phyloP scores from a whole-genome alignment of 768 basidiomycete species.

The Podaxis pistillaris region DNA sequence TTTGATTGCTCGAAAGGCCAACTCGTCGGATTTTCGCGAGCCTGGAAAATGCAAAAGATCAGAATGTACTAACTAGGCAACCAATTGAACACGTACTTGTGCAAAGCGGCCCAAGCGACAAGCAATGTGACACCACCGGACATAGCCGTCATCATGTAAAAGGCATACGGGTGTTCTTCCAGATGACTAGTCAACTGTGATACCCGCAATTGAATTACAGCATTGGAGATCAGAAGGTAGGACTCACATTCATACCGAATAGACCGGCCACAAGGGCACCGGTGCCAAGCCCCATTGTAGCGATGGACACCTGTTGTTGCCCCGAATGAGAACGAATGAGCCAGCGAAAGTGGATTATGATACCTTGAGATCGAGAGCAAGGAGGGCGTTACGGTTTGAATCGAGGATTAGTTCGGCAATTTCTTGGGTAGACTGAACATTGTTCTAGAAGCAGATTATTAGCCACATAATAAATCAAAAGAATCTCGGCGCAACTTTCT shows the following conservation, averaged over 20 bases:
- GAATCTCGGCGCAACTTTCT: not conserved
- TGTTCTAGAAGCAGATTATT: slow-evolving; percentile 48
- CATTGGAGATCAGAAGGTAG: slow-evolving; percentile 9
- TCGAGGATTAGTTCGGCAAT: slow-evolving; percentile 96
- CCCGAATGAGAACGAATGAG: slow-evolving; percentile 8
- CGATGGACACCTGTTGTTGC: slow-evolving; percentile 76
- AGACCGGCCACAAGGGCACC: slow-evolving; percentile 89
- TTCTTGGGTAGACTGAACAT: slow-evolving; percentile 97
- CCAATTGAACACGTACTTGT: slow-evolving; percentile 41
- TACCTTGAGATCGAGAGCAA: slow-evolving; percentile 90
- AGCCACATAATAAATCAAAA: slow-evolving; percentile 1
- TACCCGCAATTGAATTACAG: slow-evolving; percentile 16
- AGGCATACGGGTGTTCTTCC: slow-evolving; percentile 73
- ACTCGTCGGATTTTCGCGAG: slow-evolving; percentile 47
- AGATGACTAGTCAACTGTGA: slow-evolving; percentile 69
- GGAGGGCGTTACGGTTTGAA: slow-evolving; percentile 88
- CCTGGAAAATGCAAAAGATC: slow-evolving; percentile 22
- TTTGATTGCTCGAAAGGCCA: slow-evolving; percentile 37
- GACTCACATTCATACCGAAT: slow-evolving; percentile 94
- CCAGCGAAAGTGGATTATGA: slow-evolving; percentile 13
- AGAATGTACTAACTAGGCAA: slow-evolving; percentile 10
- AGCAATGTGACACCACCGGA: slow-evolving; percentile 58
- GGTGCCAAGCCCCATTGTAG: slow-evolving; percentile 88
- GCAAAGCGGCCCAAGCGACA: slow-evolving; percentile 65
- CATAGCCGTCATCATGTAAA: slow-evolving; percentile 59